These are phyloP conservation scores for Xylaria digitata DNA, from an alignment of 2,329 filamentous ascomycete species.

Conservation along the genomic window DNA sequence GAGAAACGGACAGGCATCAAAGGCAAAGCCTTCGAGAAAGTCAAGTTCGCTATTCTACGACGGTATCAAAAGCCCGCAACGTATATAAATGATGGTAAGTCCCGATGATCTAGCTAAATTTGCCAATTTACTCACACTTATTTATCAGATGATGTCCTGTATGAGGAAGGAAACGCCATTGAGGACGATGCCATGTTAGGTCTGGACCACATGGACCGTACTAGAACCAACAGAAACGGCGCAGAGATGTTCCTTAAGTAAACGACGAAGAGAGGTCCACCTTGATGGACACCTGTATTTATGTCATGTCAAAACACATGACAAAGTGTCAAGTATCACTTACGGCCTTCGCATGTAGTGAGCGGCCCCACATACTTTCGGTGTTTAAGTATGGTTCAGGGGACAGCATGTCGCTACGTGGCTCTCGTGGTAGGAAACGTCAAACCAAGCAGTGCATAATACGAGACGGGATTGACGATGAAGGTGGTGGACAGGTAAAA, in stretches of 20 bases:
- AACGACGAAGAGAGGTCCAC: conserved; percentile 3
- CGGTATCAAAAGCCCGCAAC: conserved; percentile 74
- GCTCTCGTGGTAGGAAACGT: conserved; percentile 20
- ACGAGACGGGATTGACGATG: conserved; percentile 13
- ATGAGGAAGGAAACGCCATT: conserved; percentile 58
- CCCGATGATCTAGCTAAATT: conserved; percentile 1
- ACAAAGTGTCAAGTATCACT: conserved; percentile 17
- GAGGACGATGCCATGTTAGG: conserved; percentile 71
- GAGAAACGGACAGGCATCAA: conserved; percentile 94
- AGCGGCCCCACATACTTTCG: conserved; percentile 28
- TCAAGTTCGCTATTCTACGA: conserved; percentile 89
- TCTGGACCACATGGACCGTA: conserved; percentile 73
- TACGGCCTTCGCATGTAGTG: conserved; percentile 17
- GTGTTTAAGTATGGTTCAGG: conserved; percentile 27
- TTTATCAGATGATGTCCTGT: conserved; percentile 67
- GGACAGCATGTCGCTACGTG: conserved; percentile 10
- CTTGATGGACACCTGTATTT: conserved; percentile 11
- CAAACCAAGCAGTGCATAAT: conserved; percentile 21
- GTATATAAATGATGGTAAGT: conserved; percentile 88
- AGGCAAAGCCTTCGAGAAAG: conserved; percentile 98
- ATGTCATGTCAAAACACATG: conserved; percentile 6
- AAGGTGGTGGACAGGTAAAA: conserved; percentile 11
- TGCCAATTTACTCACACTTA: conserved; percentile 42
- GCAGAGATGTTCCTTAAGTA: conserved; percentile 70
- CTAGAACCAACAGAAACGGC: conserved; percentile 68